Conservation (phyloP, 306 rosid genomes). For the Fragaria nilgerrensis region DNA sequence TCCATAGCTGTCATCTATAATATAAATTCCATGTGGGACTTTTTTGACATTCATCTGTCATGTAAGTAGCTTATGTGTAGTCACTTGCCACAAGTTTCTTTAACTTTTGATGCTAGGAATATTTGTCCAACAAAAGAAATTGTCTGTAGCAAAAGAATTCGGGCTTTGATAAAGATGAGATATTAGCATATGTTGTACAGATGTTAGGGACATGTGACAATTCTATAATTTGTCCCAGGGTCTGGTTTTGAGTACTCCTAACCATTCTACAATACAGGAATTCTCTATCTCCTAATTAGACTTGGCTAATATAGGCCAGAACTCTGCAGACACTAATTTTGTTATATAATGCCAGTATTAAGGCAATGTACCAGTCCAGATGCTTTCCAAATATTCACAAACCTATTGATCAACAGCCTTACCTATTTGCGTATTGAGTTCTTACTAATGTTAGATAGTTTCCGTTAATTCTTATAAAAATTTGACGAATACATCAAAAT, state of each 20-base stretch:
- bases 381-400: not conserved
- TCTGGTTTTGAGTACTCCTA: not conserved
- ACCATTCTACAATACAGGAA: not conserved
- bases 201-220: not conserved
- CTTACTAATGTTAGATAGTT: not conserved
- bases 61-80: not conserved
- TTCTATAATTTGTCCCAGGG: not conserved
- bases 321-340: not conserved
- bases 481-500: constrained; percentile 1
- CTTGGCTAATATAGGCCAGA: not conserved
- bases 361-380: not conserved
- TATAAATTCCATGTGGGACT: not conserved
- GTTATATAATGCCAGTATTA: not conserved
- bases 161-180: not conserved
- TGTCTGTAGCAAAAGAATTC: not conserved
- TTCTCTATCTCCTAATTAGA: not conserved
- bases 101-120: not conserved
- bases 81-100: not conserved
- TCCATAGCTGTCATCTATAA: not conserved
- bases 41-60: not conserved
- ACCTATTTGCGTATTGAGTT: not conserved
- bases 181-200: not conserved
- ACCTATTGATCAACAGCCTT: not conserved
- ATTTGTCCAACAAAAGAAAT: not conserved
- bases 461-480: not conserved